phyloP scores from a whole-genome alignment of 345 rosid genomes.

The Populus pruinosa region DNA sequence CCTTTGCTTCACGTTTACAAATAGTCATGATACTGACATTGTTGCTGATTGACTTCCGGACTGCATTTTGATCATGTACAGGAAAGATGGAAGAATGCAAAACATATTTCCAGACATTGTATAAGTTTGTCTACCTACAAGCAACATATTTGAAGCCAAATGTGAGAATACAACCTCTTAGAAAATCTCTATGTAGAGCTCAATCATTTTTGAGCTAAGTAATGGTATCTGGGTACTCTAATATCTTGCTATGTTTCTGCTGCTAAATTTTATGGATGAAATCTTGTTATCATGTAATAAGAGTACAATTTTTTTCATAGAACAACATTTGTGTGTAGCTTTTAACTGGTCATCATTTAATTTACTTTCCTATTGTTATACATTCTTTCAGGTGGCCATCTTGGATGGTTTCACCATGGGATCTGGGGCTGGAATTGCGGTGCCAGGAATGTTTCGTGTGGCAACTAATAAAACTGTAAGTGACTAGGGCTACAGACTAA shows the following conservation, averaged over 20 bases:
- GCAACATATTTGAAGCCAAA: conserved; percentile 87
- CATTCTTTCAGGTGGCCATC: conserved; percentile 61
- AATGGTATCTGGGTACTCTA: neutral
- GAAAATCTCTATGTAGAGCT: conserved; percentile 6
- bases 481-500: conserved; percentile 20
- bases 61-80: conserved; percentile 29
- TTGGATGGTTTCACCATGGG: conserved; percentile 76
- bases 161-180: conserved; percentile 44
- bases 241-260: neutral
- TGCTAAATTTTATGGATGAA: neutral
- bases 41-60: conserved; percentile 19
- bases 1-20: conserved; percentile 10
- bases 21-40: neutral
- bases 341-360: neutral
- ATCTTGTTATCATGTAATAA: neutral
- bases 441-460: conserved; percentile 73
- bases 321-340: neutral
- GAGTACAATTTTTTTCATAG: neutral
- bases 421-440: conserved; percentile 71
- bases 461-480: conserved; percentile 81
- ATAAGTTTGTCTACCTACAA: conserved; percentile 81
- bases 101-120: conserved; percentile 51
- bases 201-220: conserved; percentile 9
- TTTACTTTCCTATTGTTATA: neutral
- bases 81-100: conserved; percentile 73